Evolutionary conservation across 176 grass and related monocot genomes (phyloP).

Genomic region (sorghum (Sorghum bicolor)): DNA sequence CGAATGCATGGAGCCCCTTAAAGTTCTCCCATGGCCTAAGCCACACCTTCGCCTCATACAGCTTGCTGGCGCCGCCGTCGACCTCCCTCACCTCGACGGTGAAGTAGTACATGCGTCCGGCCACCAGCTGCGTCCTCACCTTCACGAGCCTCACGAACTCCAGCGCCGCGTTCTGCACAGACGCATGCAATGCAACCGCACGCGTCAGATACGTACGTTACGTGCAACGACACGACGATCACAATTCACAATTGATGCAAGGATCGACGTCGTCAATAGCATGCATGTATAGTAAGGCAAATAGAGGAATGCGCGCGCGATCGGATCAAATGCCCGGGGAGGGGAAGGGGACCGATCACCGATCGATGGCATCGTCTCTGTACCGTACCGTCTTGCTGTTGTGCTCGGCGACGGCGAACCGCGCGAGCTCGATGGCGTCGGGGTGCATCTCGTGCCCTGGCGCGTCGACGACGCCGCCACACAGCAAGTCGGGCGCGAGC

Average conservation of each 20-base stretch:
- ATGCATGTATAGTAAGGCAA: too few species aligned
- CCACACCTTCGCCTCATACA: conserved; percentile 55
- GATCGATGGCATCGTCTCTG: neutral
- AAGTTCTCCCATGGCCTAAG: conserved; percentile 49
- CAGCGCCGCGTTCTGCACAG: conserved; percentile 39
- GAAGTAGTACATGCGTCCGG: conserved; percentile 50
- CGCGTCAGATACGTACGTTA: neutral
- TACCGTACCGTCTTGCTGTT: conserved; percentile 38
- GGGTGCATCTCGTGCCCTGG: conserved; percentile 39
- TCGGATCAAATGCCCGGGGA: neutral
- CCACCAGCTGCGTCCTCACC: conserved; percentile 44
- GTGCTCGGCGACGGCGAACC: conserved; percentile 58
- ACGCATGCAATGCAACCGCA: neutral
- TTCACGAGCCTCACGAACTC: conserved; percentile 51
- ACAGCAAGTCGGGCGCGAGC: too few species aligned
- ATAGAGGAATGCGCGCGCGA: neutral
- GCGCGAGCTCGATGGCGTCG: conserved; percentile 35
- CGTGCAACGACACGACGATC: neutral
- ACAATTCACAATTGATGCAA: neutral
- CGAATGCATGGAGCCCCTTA: conserved; percentile 26
- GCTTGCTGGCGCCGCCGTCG: conserved; percentile 15
- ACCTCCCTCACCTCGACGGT: conserved; percentile 51
- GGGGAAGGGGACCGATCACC: too few species aligned
- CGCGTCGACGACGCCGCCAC: conserved; percentile 9
- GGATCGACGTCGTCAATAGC: too few species aligned